Conservation (phyloP, 2,329 filamentous ascomycete genomes). For the Fonsecaea pugnacius region DNA sequence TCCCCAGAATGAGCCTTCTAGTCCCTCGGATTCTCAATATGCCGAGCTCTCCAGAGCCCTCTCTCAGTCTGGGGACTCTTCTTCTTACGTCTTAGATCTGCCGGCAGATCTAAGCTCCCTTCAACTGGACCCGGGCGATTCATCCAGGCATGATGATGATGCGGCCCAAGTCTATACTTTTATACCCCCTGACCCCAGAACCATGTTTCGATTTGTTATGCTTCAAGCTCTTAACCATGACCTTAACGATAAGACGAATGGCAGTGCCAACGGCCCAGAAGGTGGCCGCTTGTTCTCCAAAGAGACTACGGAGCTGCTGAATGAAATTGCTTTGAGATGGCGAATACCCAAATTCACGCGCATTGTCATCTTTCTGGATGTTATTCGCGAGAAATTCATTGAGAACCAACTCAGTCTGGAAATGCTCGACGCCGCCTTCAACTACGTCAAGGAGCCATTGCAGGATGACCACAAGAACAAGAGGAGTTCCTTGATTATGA, state of each 20-base stretch:
- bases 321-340: conserved; percentile 86
- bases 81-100: conserved; percentile 66
- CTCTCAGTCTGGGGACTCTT: conserved; percentile 50
- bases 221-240: conserved; percentile 73
- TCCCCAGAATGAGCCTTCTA: conserved; percentile 45
- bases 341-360: conserved; percentile 82
- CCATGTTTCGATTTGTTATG: conserved; percentile 81
- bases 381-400: conserved; percentile 80
- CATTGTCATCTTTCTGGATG: conserved; percentile 80
- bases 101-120: conserved; percentile 70
- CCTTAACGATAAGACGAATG: conserved; percentile 58
- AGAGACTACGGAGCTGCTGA: conserved; percentile 78
- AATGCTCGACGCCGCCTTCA: conserved; percentile 81
- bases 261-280: conserved; percentile 44
- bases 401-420: conserved; percentile 81
- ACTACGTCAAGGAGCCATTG: conserved; percentile 74
- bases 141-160: conserved; percentile 45
- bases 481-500: conserved; percentile 53
- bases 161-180: conserved; percentile 74
- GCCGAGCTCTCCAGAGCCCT: conserved; percentile 53
- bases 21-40: conserved; percentile 48
- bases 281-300: conserved; percentile 67
- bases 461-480: conserved; percentile 64
- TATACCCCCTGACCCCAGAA: conserved; percentile 81
- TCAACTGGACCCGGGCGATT: conserved; percentile 59